Evolutionary conservation across 257 asterid genomes (phyloP).

Genomic region (Solanum corneliomulleri): DNA sequence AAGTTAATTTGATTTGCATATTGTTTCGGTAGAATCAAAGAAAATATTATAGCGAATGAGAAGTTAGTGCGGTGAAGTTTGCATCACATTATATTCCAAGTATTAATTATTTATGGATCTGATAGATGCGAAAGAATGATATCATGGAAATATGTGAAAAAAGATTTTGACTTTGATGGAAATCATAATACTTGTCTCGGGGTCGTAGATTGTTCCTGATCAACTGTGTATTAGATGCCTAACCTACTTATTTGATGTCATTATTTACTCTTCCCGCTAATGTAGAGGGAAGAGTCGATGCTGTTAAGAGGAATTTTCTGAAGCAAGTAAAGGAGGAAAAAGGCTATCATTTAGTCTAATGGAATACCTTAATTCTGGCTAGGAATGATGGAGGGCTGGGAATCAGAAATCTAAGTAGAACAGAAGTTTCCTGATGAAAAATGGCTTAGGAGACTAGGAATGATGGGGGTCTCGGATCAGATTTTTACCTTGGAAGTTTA

Average conservation of each 20-base stretch:
- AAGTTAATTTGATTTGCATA: not conserved
- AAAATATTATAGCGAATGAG: not conserved
- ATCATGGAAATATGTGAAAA: not conserved
- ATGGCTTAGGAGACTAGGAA: not conserved
- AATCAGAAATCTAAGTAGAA: not conserved
- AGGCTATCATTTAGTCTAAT: not conserved
- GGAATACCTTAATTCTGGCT: not conserved
- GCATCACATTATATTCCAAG: not conserved
- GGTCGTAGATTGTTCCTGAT: not conserved
- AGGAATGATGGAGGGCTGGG: not conserved
- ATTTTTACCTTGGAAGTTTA: not conserved
- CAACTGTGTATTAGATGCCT: not conserved
- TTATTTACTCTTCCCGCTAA: not conserved
- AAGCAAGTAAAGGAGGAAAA: not conserved
- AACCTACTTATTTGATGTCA: not conserved
- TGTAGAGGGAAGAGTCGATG: not conserved
- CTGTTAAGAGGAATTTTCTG: not conserved
- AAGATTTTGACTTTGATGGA: not conserved
- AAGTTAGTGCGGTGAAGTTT: not conserved
- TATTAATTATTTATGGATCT: not conserved
- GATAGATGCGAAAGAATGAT: not conserved
- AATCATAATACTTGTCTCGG: not conserved
- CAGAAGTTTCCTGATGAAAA: not conserved
- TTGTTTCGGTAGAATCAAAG: not conserved
- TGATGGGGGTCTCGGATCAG: not conserved